A percentile compares a stretch with the other conserved stretches of the same genome.
Evolutionary conservation across 2,329 filamentous ascomycete species (phyloP).

Genomic region (Penicillium brevicompactum): DNA sequence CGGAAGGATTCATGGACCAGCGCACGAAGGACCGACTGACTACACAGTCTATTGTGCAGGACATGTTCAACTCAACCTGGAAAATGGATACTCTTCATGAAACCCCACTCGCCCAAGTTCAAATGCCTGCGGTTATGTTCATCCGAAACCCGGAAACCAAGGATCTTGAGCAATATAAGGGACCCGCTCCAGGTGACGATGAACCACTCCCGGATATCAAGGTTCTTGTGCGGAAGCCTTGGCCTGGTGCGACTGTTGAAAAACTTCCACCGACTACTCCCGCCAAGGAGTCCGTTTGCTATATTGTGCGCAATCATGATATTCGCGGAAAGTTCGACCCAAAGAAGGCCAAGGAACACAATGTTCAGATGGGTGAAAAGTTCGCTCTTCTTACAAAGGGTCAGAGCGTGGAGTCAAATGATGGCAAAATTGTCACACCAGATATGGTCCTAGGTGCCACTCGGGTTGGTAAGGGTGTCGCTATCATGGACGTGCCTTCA

Average conservation of each 20-base stretch:
- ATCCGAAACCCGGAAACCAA: conserved; percentile 63
- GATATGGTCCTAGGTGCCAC: conserved; percentile 79
- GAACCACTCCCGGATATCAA: conserved; percentile 63
- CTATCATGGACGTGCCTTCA: conserved; percentile 77
- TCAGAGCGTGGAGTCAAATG: conserved; percentile 61
- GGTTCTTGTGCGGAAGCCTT: conserved; percentile 74
- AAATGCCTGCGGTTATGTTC: conserved; percentile 71
- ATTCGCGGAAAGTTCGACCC: conserved; percentile 80
- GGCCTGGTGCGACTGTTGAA: conserved; percentile 70
- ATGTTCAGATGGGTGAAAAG: conserved; percentile 61
- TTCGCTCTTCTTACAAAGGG: conserved; percentile 66
- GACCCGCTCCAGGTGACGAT: conserved; percentile 61
- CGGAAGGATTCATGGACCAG: conserved; percentile 18
- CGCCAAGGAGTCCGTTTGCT: conserved; percentile 72
- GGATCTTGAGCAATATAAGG: conserved; percentile 68
- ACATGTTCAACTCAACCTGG: conserved; percentile 82
- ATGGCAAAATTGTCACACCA: conserved; percentile 73
- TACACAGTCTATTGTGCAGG: conserved; percentile 64
- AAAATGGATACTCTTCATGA: conserved; percentile 69
- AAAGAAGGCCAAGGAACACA: conserved; percentile 63
- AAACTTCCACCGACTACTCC: conserved; percentile 69
- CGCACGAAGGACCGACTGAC: conserved; percentile 50
- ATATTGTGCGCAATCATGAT: conserved; percentile 77
- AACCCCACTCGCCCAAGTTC: conserved; percentile 66
- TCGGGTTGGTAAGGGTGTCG: conserved; percentile 71